Base-by-base conservation (phyloP, 768 basidiomycete genomes). In the Cubamyces lactineus region DNA sequence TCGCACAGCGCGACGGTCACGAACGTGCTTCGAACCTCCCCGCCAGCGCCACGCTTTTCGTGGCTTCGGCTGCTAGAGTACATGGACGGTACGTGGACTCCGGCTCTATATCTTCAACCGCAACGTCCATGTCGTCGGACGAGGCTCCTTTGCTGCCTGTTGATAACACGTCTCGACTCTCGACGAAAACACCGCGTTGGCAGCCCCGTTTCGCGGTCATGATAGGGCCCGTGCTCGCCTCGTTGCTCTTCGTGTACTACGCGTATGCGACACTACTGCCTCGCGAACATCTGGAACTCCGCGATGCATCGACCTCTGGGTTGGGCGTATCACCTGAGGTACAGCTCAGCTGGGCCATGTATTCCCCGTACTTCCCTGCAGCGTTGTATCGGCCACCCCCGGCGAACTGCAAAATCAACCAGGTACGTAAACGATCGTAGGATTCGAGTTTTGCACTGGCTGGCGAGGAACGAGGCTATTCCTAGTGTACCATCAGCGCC, bases 321-420 rank as follows among this genome's bases (percentile, higher is more conserved):
- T 42, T 66, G 6, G 69, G 61, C 2, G 45, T 70, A 12, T 45
- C 64, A 6, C 57, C 48, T n/a, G 51, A 59, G 17, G 62, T 70
- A 17, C 69, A 70, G 54, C 51, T 63, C 28, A 66, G 61, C 19
- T 89, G 86, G 88, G 86, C 80, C 6, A 78, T 82, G 42, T 87
- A 88, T 65, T 80, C 86, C 30, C 88, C 88, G 0, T 88, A 82
- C 68, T 81, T 78, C 58, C 74, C 86, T 0, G 79, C 76, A 1
- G 78, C 71, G 2, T 62, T 69, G 23, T 88, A 89, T 68, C 41
- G 59, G 1, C 60, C 74, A 0, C 82, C 82, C 0, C 85, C 86
- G 0, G 65, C 69, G 3, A 67, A 69, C 39, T 91, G 88, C 67
- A 69, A 42, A n/a, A 49, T 67, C 15, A 49, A 63, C 15, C 70